Conservation (phyloP, 164 flowering plant genomes). For the Santalum album region DNA sequence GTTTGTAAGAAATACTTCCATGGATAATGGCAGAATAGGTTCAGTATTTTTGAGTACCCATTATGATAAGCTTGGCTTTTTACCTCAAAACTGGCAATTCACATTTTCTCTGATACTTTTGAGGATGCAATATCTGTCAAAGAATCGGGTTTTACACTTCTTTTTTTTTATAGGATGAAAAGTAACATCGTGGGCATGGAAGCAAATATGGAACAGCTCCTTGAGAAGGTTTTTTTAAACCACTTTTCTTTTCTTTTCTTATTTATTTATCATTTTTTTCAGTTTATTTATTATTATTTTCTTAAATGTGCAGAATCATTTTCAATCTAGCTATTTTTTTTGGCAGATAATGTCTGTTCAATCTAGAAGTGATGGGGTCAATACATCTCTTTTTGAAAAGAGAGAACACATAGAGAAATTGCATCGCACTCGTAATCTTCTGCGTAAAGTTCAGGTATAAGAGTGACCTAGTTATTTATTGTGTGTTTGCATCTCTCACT, state of each 20-base stretch:
- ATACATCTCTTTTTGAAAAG: slow-evolving; percentile 82
- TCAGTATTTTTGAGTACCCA: too few species aligned
- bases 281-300: too few species aligned
- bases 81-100: too few species aligned
- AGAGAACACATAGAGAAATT: slow-evolving; percentile 96
- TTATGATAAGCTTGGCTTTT: too few species aligned
- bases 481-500: not conserved
- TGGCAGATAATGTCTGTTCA: slow-evolving; percentile 91
- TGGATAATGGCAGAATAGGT: too few species aligned
- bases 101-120: too few species aligned
- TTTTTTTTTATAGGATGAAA: slow-evolving; percentile 64
- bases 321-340: not conserved
- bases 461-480: not conserved
- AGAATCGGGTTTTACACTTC: too few species aligned
- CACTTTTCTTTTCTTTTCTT: not conserved
- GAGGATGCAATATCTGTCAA: too few species aligned
- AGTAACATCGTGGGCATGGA: slow-evolving; percentile 97
- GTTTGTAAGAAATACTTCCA: too few species aligned
- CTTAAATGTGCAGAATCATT: not conserved
- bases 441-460: slow-evolving; percentile 93
- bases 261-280: not conserved
- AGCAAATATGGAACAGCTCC: slow-evolving; percentile 90
- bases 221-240: slow-evolving; percentile 52
- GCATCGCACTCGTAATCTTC: slow-evolving; percentile 89
- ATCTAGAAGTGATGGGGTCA: slow-evolving; percentile 92